Percentiles rank a stretch among this genome's conserved stretches.
Evolutionary conservation across 2,329 filamentous ascomycete species (phyloP).

Genomic region (Penicillium sp.): DNA sequence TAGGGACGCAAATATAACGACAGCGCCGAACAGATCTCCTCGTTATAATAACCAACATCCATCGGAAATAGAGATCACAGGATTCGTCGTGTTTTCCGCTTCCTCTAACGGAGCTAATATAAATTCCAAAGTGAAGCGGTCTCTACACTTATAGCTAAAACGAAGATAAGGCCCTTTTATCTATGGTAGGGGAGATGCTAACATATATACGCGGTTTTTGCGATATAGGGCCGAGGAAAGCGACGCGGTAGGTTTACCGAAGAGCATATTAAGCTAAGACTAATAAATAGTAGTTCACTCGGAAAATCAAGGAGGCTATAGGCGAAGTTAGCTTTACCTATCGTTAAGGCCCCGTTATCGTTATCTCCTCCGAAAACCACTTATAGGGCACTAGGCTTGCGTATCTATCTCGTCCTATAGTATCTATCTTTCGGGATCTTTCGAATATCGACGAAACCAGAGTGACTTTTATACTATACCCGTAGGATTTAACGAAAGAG

Average conservation of each 20-base stretch:
- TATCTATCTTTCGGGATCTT: constrained; percentile 9
- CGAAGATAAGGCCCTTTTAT: too few relatives aligned
- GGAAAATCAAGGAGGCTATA: constrained; percentile 7
- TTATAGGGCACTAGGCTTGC: constrained; percentile 1
- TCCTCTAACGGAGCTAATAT: neutral
- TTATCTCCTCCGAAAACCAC: neutral
- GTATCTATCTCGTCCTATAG: too few relatives aligned
- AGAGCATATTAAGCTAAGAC: too few relatives aligned
- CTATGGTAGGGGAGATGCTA: too few relatives aligned
- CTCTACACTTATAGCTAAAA: neutral
- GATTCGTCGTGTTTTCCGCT: constrained; percentile 2
- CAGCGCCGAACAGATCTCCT: neutral
- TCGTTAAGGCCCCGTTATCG: neutral
- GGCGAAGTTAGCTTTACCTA: neutral
- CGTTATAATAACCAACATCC: neutral
- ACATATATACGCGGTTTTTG: too few relatives aligned
- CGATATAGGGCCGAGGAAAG: too few relatives aligned
- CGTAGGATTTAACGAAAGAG: too few relatives aligned
- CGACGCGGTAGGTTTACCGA: too few relatives aligned
- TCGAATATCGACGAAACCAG: neutral
- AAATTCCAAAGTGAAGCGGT: neutral
- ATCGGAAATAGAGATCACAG: constrained; percentile 2
- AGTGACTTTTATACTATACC: too few relatives aligned
- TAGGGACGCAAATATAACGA: constrained; percentile 2
- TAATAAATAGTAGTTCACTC: constrained; percentile 5